Percentiles rank a stretch among this genome's conserved stretches.
phyloP scores from a whole-genome alignment of 164 flowering plant species.

The Houttuynia cordata region DNA sequence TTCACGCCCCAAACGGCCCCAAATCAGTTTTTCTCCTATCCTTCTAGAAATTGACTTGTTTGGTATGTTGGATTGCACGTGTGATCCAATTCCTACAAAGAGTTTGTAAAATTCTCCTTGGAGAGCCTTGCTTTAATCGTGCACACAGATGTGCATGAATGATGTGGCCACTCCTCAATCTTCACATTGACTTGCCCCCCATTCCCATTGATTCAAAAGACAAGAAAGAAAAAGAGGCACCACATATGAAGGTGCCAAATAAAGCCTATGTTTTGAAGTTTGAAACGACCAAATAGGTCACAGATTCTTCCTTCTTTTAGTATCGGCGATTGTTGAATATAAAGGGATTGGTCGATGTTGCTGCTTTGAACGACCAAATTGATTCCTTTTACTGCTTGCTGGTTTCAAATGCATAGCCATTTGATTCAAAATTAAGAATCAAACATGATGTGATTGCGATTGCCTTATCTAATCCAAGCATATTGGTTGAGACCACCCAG shows the following conservation, averaged over 20 bases:
- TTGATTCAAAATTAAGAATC: not conserved
- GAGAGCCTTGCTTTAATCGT: too few species aligned
- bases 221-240: not conserved
- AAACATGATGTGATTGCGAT: not conserved
- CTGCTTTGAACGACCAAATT: not conserved
- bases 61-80: too few species aligned
- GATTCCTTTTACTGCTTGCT: not conserved
- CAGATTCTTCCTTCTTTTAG: not conserved
- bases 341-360: not conserved
- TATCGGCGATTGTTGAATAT: not conserved
- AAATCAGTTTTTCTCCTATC: too few species aligned
- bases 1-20: too few species aligned
- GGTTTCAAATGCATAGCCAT: too few species aligned
- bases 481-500: too few species aligned
- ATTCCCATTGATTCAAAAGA: not conserved
- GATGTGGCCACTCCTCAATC: not conserved
- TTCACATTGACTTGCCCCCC: not conserved
- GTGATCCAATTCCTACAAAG: too few species aligned
- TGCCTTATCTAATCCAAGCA: too few species aligned
- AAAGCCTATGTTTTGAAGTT: not conserved
- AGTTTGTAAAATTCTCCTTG: too few species aligned
- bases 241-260: too few species aligned
- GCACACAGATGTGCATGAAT: not conserved
- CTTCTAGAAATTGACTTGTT: too few species aligned
- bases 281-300: not conserved